Evolutionary conservation across 2,329 filamentous ascomycete species (phyloP), one percentile per base, ranked within the genome.

Genomic region (Arthrinium puccinioides): DNA sequence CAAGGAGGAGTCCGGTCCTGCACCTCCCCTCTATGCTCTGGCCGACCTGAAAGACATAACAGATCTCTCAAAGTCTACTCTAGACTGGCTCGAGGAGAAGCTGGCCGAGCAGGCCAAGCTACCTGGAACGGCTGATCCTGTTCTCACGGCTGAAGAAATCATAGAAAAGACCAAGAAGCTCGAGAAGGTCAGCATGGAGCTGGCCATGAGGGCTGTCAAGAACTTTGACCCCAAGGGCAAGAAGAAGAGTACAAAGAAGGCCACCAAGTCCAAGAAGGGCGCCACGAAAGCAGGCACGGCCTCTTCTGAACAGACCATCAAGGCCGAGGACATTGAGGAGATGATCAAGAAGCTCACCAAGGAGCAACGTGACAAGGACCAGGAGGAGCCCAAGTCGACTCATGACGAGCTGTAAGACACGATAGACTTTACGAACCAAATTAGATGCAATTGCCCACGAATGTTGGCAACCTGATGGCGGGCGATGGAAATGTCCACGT

Each of bases 51-150:
- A 72, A 28, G 66, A 71, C 32, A 67, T 92, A 18, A 73, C 80
- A 36, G 69, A 74, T 9, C 64, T 79, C 14, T 76, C 81, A 52
- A 72, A 77, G 20, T 71, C 75, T 11, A 76, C 81, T 14, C 64
- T 72, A 13, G 67, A 72, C 15, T 98, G 90, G 90, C 70, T 98
- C 15, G 74, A 79, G 21, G 74, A 83, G 46, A 82, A 84, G 55
- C 63, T 85, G 32, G 66, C 71, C 3, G 72, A 74, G 49, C 90
- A 97, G 60, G 75, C 79, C 21, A 80, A 77, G 48, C 75, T 95
- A 4, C 65, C 72, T 13, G 63, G 69, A 2, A 79, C 79, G 3
- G 85, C 87, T 9, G 80, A 97, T 47, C 85, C 87, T 0, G 80
- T 81, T 6, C 69, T 95, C 8, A 72, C 82, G 1, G 66, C 79